These are phyloP conservation scores for Abelmoschus esculentus DNA, from an alignment of 345 rosid genomes.

Conservation along the genomic window DNA sequence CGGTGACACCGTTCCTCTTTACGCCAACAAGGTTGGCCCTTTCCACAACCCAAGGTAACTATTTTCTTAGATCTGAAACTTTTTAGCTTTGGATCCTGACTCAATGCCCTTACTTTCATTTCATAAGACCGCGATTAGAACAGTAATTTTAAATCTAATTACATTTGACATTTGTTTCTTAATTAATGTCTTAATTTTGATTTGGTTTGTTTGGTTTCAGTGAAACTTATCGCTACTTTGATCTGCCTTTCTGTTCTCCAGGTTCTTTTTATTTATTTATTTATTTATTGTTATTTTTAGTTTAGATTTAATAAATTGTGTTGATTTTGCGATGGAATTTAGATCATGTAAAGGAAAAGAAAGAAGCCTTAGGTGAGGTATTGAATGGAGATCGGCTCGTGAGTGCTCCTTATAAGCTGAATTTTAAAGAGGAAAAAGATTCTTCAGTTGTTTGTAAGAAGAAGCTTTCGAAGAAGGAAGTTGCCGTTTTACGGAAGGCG, in stretches of 20 bases:
- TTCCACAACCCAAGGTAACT: constrained; percentile 71
- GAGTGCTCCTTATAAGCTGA: constrained; percentile 74
- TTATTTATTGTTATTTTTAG: background rate
- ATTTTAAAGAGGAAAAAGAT: constrained; percentile 60
- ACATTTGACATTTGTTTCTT: background rate
- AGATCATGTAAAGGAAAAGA: constrained; percentile 67
- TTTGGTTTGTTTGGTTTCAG: constrained; percentile 34
- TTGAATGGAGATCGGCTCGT: constrained; percentile 81
- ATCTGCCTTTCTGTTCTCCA: constrained; percentile 69
- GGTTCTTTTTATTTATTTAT: constrained; percentile 23
- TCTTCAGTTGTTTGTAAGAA: constrained; percentile 50
- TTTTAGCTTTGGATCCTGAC: too few species aligned
- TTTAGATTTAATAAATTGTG: background rate
- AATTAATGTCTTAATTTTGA: constrained; percentile 8
- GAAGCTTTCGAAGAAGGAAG: constrained; percentile 51
- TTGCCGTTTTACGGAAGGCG: constrained; percentile 49
- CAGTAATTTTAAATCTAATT: background rate
- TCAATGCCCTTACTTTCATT: background rate
- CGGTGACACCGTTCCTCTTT: constrained; percentile 60
- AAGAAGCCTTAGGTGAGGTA: constrained; percentile 88
- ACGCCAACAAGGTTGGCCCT: constrained; percentile 81
- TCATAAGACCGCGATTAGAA: background rate
- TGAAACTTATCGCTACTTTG: constrained; percentile 63
- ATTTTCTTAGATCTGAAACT: background rate
- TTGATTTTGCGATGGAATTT: constrained; percentile 6